Percentiles rank a stretch among this genome's conserved stretches.
Conservation (phyloP, 257 asterid species). For the Plantago ovata region DNA sequence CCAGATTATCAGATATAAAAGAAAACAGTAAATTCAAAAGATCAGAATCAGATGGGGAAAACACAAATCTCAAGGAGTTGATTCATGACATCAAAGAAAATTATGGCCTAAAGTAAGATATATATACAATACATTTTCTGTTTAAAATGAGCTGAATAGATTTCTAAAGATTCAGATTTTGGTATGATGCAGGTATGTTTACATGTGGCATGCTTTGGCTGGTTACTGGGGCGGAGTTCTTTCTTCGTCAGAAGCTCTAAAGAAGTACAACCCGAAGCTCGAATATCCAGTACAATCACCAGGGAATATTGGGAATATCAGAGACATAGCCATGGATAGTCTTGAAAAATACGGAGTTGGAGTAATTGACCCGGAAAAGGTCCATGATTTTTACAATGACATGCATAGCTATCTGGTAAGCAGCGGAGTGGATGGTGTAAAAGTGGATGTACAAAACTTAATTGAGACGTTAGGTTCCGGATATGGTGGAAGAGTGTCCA, state of each 20-base stretch:
- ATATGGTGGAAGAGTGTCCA: slow-evolving; percentile 66
- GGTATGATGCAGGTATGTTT: slow-evolving; percentile 42
- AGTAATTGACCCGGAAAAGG: slow-evolving; percentile 42
- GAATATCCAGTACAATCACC: slow-evolving; percentile 57
- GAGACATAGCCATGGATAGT: slow-evolving; percentile 55
- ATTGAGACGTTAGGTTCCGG: slow-evolving; percentile 54
- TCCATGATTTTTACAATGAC: slow-evolving; percentile 54
- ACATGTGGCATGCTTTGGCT: slow-evolving; percentile 73
- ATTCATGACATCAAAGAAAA: slow-evolving; percentile 42
- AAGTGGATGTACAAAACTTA: slow-evolving; percentile 71
- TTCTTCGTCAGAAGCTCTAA: slow-evolving; percentile 32
- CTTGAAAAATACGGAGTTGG: slow-evolving; percentile 71
- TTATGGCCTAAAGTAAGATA: slow-evolving; percentile 46
- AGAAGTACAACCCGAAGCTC: slow-evolving; percentile 56
- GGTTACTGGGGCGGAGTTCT: slow-evolving; percentile 85
- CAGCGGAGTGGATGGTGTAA: slow-evolving; percentile 69
- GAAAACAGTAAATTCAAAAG: slow-evolving; percentile 47
- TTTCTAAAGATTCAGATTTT: neutral
- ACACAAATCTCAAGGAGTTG: slow-evolving; percentile 34
- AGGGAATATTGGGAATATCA: slow-evolving; percentile 45
- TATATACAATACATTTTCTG: neutral
- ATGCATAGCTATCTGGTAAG: slow-evolving; percentile 60
- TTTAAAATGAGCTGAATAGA: neutral
- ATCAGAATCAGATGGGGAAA: slow-evolving; percentile 27
- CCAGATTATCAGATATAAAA: slow-evolving; percentile 45